Evolutionary conservation across 1,284 basidiomycete genomes (phyloP).

Genomic region (Testicularia cyperi): DNA sequence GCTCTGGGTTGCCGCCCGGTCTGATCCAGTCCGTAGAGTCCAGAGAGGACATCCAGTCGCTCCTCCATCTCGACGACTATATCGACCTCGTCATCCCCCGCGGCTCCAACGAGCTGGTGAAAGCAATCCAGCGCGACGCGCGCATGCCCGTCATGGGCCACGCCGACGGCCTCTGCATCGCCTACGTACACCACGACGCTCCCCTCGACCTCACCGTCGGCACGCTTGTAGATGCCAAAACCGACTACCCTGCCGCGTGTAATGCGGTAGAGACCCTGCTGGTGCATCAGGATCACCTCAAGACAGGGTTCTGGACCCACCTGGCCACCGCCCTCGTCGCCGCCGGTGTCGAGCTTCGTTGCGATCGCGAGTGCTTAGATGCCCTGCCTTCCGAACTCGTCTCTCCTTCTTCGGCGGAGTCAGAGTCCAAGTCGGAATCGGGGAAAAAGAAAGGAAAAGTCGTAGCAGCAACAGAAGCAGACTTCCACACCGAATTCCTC

Average conservation of each 20-base stretch:
- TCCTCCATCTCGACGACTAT: constrained; percentile 83
- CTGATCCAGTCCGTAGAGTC: constrained; percentile 92
- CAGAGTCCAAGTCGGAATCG: too few relatives aligned
- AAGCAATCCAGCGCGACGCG: constrained; percentile 82
- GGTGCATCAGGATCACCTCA: constrained; percentile 68
- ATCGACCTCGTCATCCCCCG: constrained; percentile 97
- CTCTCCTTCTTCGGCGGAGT: too few relatives aligned
- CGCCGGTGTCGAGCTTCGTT: constrained; percentile 74
- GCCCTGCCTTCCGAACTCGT: constrained; percentile 36
- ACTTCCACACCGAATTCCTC: constrained; percentile 83
- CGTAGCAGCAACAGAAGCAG: constrained; percentile 61
- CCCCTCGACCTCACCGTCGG: constrained; percentile 75
- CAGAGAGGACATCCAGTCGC: constrained; percentile 82
- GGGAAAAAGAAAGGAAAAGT: too few relatives aligned
- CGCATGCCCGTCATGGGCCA: constrained; percentile 98
- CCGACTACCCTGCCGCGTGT: constrained; percentile 92
- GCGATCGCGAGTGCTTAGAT: constrained; percentile 66
- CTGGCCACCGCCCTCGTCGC: constrained; percentile 74
- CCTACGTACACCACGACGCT: constrained; percentile 84
- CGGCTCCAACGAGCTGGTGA: constrained; percentile 87
- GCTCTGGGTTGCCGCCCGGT: constrained; percentile 68
- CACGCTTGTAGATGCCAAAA: constrained; percentile 89
- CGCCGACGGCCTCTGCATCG: constrained; percentile 88
- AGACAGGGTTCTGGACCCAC: constrained; percentile 69
- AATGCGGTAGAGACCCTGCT: constrained; percentile 90